These are phyloP conservation scores for Kuraishia ogatae DNA, from an alignment of 805 yeast genomes.

Conservation along the genomic window DNA sequence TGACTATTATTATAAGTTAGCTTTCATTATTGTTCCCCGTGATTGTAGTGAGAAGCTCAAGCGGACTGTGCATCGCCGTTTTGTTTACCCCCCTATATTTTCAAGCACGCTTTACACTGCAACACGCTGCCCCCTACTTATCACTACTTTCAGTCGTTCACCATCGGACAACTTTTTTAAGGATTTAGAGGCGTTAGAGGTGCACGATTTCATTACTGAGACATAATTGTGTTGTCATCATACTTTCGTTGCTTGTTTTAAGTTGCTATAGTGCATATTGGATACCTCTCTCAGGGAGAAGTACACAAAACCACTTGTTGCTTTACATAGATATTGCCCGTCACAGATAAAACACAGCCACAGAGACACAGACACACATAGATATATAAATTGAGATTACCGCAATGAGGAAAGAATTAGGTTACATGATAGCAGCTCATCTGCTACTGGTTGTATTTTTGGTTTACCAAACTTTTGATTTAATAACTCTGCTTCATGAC, in stretches of 20 bases:
- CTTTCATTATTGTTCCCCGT: not conserved
- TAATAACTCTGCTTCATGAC: conserved; percentile 67
- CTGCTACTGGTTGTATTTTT: conserved; percentile 41
- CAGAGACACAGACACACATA: not conserved
- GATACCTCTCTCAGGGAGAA: not conserved
- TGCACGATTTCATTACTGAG: no score
- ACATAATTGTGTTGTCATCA: not conserved
- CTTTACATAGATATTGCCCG: not conserved
- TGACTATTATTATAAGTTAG: not conserved
- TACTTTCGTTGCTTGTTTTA: no score
- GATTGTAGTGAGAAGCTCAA: not conserved
- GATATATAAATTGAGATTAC: not conserved
- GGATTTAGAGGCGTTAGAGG: not conserved
- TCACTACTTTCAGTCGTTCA: not conserved
- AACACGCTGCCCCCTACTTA: not conserved
- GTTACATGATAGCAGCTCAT: conserved; percentile 53
- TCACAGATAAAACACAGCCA: not conserved
- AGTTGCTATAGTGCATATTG: not conserved
- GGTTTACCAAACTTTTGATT: conserved; percentile 59
- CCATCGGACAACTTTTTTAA: not conserved
- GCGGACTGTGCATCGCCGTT: not conserved
- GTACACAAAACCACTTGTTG: not conserved
- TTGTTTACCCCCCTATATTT: not conserved
- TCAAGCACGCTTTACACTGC: not conserved
- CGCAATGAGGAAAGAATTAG: conserved; percentile 56